phyloP scores from a whole-genome alignment of 805 yeast species.

The Saccharomycodes ludwigii region DNA sequence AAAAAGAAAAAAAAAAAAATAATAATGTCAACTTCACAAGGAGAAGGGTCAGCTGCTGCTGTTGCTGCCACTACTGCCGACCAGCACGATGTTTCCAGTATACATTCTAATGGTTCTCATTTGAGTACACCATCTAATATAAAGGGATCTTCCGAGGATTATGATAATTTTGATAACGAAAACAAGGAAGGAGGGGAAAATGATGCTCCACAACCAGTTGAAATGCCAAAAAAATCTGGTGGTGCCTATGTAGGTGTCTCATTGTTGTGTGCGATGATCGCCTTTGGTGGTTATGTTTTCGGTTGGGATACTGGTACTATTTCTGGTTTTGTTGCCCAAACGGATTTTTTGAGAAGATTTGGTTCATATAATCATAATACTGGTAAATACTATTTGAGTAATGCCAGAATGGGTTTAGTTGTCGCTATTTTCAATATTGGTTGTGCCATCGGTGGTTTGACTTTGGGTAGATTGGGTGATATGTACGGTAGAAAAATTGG shows the following conservation, averaged over 20 bases:
- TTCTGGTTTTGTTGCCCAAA: slow-evolving; percentile 53
- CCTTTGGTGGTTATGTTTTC: slow-evolving; percentile 40
- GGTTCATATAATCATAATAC: slow-evolving; percentile 32
- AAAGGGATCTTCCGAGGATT: too few species aligned
- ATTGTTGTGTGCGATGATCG: slow-evolving; percentile 20
- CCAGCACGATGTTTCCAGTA: too few species aligned
- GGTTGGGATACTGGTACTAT: slow-evolving; percentile 76
- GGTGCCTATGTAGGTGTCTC: slow-evolving; percentile 24
- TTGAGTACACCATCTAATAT: too few species aligned
- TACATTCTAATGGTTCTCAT: too few species aligned
- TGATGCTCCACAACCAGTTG: slow-evolving; percentile 6
- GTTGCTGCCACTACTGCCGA: too few species aligned
- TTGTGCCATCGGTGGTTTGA: slow-evolving; percentile 62
- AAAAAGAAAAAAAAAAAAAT: too few species aligned
- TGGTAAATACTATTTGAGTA: slow-evolving; percentile 37
- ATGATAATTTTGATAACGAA: too few species aligned
- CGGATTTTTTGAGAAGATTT: slow-evolving; percentile 45
- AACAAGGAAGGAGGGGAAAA: too few species aligned
- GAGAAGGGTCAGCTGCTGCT: too few species aligned
- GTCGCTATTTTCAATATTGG: slow-evolving; percentile 60
- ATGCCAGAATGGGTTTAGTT: slow-evolving; percentile 44
- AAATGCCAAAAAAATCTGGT: slow-evolving; percentile 24
- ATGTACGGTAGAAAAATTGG: slow-evolving; percentile 54
- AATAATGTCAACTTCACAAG: too few species aligned
- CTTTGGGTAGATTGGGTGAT: slow-evolving; percentile 48